Conservation (phyloP, 2,329 filamentous ascomycete genomes). For the Esteya vermicola region DNA sequence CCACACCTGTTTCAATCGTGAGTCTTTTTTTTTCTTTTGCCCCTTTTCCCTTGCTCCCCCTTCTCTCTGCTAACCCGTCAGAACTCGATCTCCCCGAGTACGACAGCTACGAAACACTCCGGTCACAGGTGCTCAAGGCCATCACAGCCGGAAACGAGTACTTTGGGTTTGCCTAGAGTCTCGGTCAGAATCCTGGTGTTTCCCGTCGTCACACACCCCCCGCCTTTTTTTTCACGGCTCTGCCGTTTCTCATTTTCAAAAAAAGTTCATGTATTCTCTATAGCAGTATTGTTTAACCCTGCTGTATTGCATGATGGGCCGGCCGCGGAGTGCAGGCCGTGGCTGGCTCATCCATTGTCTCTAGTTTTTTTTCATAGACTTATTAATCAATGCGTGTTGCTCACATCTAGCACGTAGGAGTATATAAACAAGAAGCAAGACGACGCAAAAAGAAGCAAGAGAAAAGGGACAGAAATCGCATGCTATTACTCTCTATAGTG, state of each 20-base stretch:
- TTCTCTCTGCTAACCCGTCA: constrained; percentile 21
- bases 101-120: constrained; percentile 83
- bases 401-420: no score
- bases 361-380: no score
- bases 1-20: constrained; percentile 99
- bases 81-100: constrained; percentile 98
- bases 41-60: not conserved
- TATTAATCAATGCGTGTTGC: no score
- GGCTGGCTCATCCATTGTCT: no score
- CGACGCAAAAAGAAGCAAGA: no score
- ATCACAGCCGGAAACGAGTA: constrained; percentile 97
- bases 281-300: not conserved
- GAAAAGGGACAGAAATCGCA: no score
- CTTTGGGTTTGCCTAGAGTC: constrained; percentile 89
- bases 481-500: no score
- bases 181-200: no score
- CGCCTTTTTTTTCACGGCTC: not conserved
- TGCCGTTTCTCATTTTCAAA: not conserved
- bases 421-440: no score
- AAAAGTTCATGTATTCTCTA: no score
- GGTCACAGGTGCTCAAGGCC: constrained; percentile 79
- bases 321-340: constrained; percentile 6
- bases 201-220: no score
- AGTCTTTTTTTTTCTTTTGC: constrained; percentile 27
- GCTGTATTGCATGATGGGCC: not conserved